Evolutionary conservation across 306 rosid species (phyloP).

Genomic region (Lagenaria siceraria): DNA sequence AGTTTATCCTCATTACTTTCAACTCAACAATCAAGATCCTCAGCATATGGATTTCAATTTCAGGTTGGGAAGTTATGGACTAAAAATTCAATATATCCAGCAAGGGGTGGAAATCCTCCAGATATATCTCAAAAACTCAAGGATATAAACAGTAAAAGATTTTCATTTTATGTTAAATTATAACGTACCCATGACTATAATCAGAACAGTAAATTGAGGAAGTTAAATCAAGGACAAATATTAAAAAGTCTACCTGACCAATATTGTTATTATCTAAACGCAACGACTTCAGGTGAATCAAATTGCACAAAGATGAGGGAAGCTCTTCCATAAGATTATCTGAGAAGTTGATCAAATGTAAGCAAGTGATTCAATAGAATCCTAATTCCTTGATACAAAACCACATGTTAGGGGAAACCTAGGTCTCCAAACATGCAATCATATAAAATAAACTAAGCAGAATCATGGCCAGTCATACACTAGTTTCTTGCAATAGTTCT

Average conservation of each 20-base stretch:
- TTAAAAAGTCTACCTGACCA: constrained; percentile 42
- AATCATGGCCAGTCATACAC: background rate
- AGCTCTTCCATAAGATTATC: constrained; percentile 77
- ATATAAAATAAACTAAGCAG: background rate
- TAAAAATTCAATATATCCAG: background rate
- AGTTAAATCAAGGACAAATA: background rate
- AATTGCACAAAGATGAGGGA: constrained; percentile 79
- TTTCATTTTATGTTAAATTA: background rate
- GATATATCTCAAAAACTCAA: background rate
- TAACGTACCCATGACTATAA: background rate
- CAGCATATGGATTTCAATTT: background rate
- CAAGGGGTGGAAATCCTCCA: background rate
- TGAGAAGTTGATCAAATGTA: constrained; percentile 29
- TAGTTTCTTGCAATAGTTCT: background rate
- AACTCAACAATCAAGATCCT: background rate
- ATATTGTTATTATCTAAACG: constrained; percentile 66
- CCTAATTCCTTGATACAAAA: background rate
- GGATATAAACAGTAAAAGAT: background rate
- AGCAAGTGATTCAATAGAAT: background rate
- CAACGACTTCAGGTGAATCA: constrained; percentile 74
- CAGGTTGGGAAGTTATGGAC: background rate
- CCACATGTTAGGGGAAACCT: background rate
- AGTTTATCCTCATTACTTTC: background rate
- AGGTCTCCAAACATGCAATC: background rate
- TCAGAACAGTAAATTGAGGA: constrained; percentile 2